Percentiles rank a stretch among this genome's conserved stretches.
Conservation (phyloP, 2,329 filamentous ascomycete genomes). For the Neophaeococcomyces aloes region DNA sequence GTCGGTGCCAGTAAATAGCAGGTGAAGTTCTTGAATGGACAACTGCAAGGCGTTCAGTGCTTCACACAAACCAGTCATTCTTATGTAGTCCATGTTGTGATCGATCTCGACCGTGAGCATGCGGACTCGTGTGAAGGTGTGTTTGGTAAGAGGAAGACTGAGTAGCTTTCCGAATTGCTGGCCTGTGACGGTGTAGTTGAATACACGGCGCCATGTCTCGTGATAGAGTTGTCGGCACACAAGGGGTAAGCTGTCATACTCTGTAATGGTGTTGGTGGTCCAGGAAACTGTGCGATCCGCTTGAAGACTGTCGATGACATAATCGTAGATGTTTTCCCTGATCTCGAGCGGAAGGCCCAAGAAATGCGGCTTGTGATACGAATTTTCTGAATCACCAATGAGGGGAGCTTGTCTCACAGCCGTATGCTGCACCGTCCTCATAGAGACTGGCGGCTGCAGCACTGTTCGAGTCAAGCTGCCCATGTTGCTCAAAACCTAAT, state of each 20-base stretch:
- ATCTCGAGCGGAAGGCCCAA: constrained; percentile 14
- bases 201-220: constrained; percentile 6
- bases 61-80: constrained; percentile 7
- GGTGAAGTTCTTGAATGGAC: constrained; percentile 14
- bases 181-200: constrained; percentile 6
- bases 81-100: constrained; percentile 5
- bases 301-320: constrained; percentile 4
- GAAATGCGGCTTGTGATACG: constrained; percentile 11
- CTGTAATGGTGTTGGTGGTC: background rate
- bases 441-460: no score
- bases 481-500: no score
- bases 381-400: no score
- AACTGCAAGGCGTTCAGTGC: constrained; percentile 6
- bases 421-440: no score
- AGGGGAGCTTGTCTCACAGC: no score
- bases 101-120: constrained; percentile 13
- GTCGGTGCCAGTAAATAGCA: constrained; percentile 15
- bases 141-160: background rate
- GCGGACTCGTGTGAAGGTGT: background rate
- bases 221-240: constrained; percentile 12
- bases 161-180: constrained; percentile 9
- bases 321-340: constrained; percentile 6
- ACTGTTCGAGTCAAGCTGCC: no score
- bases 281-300: background rate
- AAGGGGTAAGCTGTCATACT: constrained; percentile 9